Evolutionary conservation across 352 stramenopile genomes (phyloP).

Genomic region (Blastocystis hominis): DNA sequence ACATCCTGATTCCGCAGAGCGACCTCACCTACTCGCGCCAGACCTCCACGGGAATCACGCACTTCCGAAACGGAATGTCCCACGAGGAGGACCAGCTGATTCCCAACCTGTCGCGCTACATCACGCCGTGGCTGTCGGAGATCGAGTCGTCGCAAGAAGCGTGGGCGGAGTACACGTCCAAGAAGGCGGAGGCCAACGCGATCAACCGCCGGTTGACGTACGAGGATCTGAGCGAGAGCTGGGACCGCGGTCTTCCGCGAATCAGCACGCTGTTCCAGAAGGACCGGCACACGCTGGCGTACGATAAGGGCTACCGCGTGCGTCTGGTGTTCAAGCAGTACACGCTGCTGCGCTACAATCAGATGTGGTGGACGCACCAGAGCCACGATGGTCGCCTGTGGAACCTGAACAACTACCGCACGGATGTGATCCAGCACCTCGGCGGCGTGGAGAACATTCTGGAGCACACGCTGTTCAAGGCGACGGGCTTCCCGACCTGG

Average conservation of each 20-base stretch:
- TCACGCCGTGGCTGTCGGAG: conserved; percentile 93
- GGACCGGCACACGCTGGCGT: conserved; percentile 95
- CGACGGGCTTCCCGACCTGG: conserved; percentile 99
- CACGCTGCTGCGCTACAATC: conserved; percentile 89
- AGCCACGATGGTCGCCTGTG: conserved; percentile 98
- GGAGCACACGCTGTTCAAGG: conserved; percentile 99
- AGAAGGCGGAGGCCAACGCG: conserved; percentile 94
- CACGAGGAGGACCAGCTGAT: conserved; percentile 97
- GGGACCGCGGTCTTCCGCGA: conserved; percentile 91
- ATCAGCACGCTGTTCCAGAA: conserved; percentile 92
- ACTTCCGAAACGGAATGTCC: conserved; percentile 87
- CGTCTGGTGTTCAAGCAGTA: conserved; percentile 97
- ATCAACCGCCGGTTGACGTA: conserved; percentile 94
- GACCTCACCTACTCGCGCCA: conserved; percentile 98
- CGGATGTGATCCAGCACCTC: conserved; percentile 98
- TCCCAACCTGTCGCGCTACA: conserved; percentile 96
- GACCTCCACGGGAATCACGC: conserved; percentile 93
- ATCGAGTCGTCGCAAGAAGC: conserved; percentile 97
- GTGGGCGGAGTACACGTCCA: conserved; percentile 98
- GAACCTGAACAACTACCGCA: conserved; percentile 99
- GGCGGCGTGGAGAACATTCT: conserved; percentile 98
- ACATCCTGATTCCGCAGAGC: conserved; percentile 96
- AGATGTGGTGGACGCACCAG: conserved; percentile 97
- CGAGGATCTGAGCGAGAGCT: conserved; percentile 98
- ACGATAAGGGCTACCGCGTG: conserved; percentile 97